Conservation (phyloP, 1,284 basidiomycete species). For the Puccinia horiana region DNA sequence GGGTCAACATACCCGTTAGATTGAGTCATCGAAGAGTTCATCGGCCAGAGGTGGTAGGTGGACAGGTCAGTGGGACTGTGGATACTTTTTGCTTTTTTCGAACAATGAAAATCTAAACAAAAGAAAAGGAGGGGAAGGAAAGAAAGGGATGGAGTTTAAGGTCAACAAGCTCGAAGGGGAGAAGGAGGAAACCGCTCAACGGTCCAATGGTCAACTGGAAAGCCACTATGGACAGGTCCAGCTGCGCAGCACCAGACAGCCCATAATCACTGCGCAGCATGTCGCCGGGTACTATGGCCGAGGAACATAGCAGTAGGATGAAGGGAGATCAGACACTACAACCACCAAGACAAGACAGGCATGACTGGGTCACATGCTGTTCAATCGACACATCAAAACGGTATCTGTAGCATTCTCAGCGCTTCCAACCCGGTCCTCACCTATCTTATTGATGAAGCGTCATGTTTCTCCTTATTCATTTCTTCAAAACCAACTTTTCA, state of each 20-base stretch:
- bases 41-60: background rate
- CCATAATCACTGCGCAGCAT: background rate
- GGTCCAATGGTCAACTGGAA: background rate
- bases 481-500: too few relatives aligned
- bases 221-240: background rate
- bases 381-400: too few relatives aligned
- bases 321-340: too few relatives aligned
- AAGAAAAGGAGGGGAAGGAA: background rate
- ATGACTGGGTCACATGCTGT: too few relatives aligned
- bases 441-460: too few relatives aligned
- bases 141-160: background rate
- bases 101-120: background rate
- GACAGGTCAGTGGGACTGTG: background rate
- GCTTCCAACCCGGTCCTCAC: too few relatives aligned
- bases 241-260: background rate
- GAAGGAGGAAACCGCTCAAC: background rate
- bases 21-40: constrained; percentile 1
- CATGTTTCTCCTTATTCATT: too few relatives aligned
- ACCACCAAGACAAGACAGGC: too few relatives aligned
- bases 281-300: background rate
- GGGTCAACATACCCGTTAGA: background rate
- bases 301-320: too few relatives aligned
- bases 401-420: too few relatives aligned
- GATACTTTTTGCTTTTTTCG: background rate
- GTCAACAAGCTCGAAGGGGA: constrained; percentile 1